These are phyloP conservation scores for Cladosporium halotolerans DNA, from an alignment of 2,329 filamentous ascomycete genomes.

Conservation along the genomic window DNA sequence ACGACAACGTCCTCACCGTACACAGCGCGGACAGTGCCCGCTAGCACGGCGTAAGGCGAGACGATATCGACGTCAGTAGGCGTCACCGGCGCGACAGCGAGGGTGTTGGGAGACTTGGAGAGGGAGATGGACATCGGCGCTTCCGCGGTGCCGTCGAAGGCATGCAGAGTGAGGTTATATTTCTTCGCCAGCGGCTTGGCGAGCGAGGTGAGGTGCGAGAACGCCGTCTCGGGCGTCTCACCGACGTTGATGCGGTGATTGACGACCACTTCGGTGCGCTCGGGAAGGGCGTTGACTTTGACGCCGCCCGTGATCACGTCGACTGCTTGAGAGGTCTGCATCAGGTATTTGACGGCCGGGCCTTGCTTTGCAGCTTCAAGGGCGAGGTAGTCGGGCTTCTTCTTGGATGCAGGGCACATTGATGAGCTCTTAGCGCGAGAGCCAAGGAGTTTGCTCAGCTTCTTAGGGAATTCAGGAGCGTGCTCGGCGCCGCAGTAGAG, in stretches of 20 bases:
- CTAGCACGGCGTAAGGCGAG: constrained; percentile 29
- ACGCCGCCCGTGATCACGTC: constrained; percentile 51
- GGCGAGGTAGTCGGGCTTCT: constrained; percentile 31
- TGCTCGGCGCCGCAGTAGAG: constrained; percentile 54
- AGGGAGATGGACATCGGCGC: constrained; percentile 28
- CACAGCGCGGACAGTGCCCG: constrained; percentile 39
- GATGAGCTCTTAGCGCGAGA: constrained; percentile 10
- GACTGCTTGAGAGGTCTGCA: constrained; percentile 53
- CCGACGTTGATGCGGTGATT: constrained; percentile 55
- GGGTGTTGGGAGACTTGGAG: constrained; percentile 19
- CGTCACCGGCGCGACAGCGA: constrained; percentile 30
- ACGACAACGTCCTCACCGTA: constrained; percentile 38
- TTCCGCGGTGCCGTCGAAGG: constrained; percentile 40
- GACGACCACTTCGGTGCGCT: constrained; percentile 46
- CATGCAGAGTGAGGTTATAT: constrained; percentile 44
- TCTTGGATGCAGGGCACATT: constrained; percentile 34
- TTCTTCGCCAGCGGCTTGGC: constrained; percentile 43
- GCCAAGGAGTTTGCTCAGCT: constrained; percentile 29
- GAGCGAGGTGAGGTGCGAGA: constrained; percentile 42
- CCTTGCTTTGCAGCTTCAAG: constrained; percentile 34
- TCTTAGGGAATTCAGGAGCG: constrained; percentile 42
- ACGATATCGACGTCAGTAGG: constrained; percentile 32
- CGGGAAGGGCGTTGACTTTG: constrained; percentile 54
- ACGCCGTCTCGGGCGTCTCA: constrained; percentile 43
- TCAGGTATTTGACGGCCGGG: constrained; percentile 43